Evolutionary conservation across 257 asterid genomes (phyloP).

Genomic region (Plantago elongata): DNA sequence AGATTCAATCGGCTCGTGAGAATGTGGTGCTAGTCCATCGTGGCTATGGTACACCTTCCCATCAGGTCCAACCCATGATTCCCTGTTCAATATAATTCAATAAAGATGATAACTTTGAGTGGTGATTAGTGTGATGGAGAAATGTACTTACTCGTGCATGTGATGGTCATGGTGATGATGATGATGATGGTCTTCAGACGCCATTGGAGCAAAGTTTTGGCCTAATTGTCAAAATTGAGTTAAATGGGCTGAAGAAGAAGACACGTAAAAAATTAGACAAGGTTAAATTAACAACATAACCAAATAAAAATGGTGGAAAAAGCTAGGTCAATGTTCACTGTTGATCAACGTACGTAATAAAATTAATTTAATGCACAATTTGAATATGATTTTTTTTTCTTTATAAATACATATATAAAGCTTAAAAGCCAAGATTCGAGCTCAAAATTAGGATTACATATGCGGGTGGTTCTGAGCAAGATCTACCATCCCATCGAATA

Average conservation of each 20-base stretch:
- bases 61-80: constrained; percentile 73
- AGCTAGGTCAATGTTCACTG: too few species aligned
- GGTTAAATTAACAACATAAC: too few species aligned
- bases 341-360: too few species aligned
- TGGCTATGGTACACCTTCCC: constrained; percentile 93
- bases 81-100: constrained; percentile 31
- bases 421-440: too few species aligned
- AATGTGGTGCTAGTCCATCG: constrained; percentile 93
- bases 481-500: too few species aligned
- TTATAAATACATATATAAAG: too few species aligned
- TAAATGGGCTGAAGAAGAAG: neutral
- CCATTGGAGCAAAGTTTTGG: constrained; percentile 32
- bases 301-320: too few species aligned
- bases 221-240: neutral
- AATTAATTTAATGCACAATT: too few species aligned
- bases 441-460: too few species aligned
- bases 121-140: neutral
- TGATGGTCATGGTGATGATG: constrained; percentile 27
- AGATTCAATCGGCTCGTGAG: constrained; percentile 81
- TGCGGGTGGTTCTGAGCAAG: too few species aligned
- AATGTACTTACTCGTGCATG: constrained; percentile 34
- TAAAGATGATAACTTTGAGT: neutral
- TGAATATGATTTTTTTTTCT: too few species aligned
- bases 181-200: constrained; percentile 36
- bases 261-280: too few species aligned